Conservation (phyloP, 148 eudicot species). For the Fagopyrum esculentum region DNA sequence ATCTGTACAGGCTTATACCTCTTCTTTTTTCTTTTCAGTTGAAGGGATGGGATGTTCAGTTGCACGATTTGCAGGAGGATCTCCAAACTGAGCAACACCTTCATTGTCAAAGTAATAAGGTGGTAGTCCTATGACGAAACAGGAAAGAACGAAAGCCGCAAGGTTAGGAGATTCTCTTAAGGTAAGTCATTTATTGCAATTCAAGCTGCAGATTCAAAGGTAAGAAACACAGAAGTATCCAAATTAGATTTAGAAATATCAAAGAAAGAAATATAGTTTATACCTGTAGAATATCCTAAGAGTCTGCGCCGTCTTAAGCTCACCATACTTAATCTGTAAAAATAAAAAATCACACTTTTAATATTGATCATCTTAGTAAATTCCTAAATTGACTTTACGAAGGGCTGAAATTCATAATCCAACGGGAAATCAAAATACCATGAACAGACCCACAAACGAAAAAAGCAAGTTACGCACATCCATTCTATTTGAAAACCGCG, state of each 20-base stretch:
- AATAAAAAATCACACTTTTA: no score
- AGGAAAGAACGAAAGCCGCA: not conserved
- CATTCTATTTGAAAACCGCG: no score
- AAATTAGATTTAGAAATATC: not conserved
- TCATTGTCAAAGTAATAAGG: conserved; percentile 27
- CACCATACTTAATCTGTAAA: conserved; percentile 30
- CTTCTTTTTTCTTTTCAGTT: conserved; percentile 14
- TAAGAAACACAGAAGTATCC: no score
- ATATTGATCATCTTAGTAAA: no score
- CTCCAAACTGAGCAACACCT: conserved; percentile 9
- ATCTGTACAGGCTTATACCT: no score
- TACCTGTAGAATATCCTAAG: conserved; percentile 31
- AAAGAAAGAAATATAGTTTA: not conserved
- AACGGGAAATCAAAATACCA: no score
- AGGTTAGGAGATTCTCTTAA: not conserved
- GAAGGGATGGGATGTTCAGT: conserved; percentile 46
- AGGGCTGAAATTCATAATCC: no score
- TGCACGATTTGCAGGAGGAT: conserved; percentile 19
- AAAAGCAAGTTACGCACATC: no score
- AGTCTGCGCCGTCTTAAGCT: conserved; percentile 36
- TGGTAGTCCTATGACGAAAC: conserved; percentile 31
- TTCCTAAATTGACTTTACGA: no score
- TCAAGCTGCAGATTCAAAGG: no score
- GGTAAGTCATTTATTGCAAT: no score
- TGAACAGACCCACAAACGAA: no score